Evolutionary conservation across 2,329 filamentous ascomycete species (phyloP).

Genomic region (Gaeumannomyces tritici): DNA sequence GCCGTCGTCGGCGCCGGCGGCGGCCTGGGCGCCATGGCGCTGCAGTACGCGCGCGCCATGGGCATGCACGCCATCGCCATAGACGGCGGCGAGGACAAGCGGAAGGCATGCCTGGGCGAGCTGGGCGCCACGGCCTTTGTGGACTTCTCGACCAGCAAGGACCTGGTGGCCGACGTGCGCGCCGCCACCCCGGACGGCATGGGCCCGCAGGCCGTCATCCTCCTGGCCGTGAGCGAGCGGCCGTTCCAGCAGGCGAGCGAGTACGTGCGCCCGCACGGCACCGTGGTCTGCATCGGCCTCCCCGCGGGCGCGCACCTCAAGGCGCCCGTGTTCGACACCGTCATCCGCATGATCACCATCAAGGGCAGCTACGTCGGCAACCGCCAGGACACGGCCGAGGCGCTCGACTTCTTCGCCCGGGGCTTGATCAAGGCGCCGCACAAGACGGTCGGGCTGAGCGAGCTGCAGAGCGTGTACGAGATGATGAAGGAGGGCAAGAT

Average conservation of each 20-base stretch:
- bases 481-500: constrained; percentile 63
- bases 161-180: constrained; percentile 79
- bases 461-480: constrained; percentile 73
- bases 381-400: constrained; percentile 77
- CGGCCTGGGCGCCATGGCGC: constrained; percentile 60
- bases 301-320: constrained; percentile 70
- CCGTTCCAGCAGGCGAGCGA: constrained; percentile 91
- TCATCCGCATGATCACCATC: constrained; percentile 84
- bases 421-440: constrained; percentile 81
- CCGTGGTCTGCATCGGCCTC: constrained; percentile 81
- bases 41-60: constrained; percentile 90
- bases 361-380: constrained; percentile 92
- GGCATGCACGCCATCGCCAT: constrained; percentile 73
- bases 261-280: constrained; percentile 76
- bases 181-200: constrained; percentile 68
- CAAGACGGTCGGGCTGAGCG: constrained; percentile 73
- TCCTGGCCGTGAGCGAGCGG: constrained; percentile 80
- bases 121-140: constrained; percentile 68
- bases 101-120: constrained; percentile 46
- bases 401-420: constrained; percentile 77
- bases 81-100: constrained; percentile 72
- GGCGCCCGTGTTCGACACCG: constrained; percentile 82
- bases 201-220: constrained; percentile 78
- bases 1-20: constrained; percentile 69
- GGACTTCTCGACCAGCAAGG: constrained; percentile 68